These are phyloP conservation scores for Balakata baccata DNA, from an alignment of 345 rosid species.

Conservation along the genomic window DNA sequence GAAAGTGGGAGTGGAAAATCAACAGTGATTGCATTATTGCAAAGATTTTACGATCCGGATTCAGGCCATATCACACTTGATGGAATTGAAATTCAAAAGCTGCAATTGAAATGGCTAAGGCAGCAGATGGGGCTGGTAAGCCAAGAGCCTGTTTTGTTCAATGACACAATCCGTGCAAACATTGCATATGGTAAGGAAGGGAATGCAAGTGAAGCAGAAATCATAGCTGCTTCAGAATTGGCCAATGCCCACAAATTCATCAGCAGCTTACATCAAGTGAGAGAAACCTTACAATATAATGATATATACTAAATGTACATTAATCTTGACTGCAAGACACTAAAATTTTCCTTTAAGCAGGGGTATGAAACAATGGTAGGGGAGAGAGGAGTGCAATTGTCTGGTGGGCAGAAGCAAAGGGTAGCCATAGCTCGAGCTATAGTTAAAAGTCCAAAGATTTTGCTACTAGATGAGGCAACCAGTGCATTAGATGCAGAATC, in stretches of 20 bases:
- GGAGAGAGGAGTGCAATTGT: conserved; percentile 48
- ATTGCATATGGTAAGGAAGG: conserved; percentile 63
- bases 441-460: conserved; percentile 38
- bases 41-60: conserved; percentile 57
- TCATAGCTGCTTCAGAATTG: conserved; percentile 43
- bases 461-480: conserved; percentile 44
- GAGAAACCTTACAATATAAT: background rate
- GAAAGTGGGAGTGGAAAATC: conserved; percentile 76
- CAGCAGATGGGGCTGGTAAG: conserved; percentile 43
- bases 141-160: conserved; percentile 62
- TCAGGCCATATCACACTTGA: conserved; percentile 51
- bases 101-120: conserved; percentile 58
- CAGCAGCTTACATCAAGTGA: conserved; percentile 36
- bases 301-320: background rate
- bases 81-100: conserved; percentile 44
- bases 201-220: conserved; percentile 50
- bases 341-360: conserved; percentile 14
- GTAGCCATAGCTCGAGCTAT: conserved; percentile 47
- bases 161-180: conserved; percentile 59
- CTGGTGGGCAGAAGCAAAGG: conserved; percentile 50
- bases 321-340: background rate
- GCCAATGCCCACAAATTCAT: conserved; percentile 64
- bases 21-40: conserved; percentile 51
- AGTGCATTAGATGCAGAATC: conserved; percentile 50
- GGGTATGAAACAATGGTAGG: conserved; percentile 49